phyloP scores from a whole-genome alignment of 176 grass and related monocot species.

The Typha latifolia region DNA sequence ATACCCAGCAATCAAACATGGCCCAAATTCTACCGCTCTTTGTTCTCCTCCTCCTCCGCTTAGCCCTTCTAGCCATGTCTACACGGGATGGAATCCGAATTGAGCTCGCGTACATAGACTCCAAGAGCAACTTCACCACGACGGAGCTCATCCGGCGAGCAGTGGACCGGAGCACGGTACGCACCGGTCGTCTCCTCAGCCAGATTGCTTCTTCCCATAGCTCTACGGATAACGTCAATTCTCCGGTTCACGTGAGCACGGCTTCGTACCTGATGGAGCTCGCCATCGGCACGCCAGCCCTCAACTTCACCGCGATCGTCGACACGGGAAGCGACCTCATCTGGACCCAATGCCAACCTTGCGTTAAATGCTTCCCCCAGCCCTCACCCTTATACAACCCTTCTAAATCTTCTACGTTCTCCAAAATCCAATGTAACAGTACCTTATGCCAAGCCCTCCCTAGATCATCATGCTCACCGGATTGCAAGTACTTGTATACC shows the following conservation, averaged over 20 bases:
- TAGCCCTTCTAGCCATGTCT: neutral
- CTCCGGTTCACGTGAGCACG: slow-evolving; percentile 35
- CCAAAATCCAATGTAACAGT: neutral
- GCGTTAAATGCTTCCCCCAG: slow-evolving; percentile 44
- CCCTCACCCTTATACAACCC: slow-evolving; percentile 46
- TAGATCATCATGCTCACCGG: neutral
- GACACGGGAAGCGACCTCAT: slow-evolving; percentile 80
- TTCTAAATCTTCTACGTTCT: slow-evolving; percentile 1
- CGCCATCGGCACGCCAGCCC: slow-evolving; percentile 53
- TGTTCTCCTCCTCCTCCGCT: neutral
- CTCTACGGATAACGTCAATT: slow-evolving; percentile 14
- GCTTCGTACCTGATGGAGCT: slow-evolving; percentile 67
- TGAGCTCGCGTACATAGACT: neutral
- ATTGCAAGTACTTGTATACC: neutral
- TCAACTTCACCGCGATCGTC: slow-evolving; percentile 46
- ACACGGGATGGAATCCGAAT: neutral
- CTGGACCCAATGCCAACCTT: slow-evolving; percentile 90
- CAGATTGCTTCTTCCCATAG: too few species aligned
- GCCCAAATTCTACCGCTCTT: neutral
- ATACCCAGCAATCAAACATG: too few species aligned
- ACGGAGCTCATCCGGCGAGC: neutral
- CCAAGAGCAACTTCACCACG: neutral
- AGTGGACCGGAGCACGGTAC: neutral
- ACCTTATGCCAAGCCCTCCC: neutral
- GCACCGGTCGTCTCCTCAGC: too few species aligned